Conservation (phyloP, 2,329 filamentous ascomycete genomes). For the Alternaria sp. region DNA sequence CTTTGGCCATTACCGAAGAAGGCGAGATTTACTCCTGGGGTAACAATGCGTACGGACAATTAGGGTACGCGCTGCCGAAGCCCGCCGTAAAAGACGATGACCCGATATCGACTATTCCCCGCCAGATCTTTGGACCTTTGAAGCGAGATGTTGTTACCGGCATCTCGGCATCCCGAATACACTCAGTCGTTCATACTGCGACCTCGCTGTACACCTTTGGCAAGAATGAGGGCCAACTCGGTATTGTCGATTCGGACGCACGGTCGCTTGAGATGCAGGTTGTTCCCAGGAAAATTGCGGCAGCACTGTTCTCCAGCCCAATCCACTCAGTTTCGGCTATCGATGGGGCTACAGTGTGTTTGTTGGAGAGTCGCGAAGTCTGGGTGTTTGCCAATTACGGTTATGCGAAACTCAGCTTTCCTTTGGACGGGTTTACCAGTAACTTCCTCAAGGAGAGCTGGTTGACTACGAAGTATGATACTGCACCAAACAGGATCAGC, state of each 20-base stretch:
- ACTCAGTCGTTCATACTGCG: conserved; percentile 86
- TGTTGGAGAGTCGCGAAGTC: conserved; percentile 86
- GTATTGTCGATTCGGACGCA: conserved; percentile 92
- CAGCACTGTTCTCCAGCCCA: conserved; percentile 74
- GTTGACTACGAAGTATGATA: conserved; percentile 69
- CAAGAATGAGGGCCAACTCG: conserved; percentile 92
- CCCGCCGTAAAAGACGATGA: conserved; percentile 76
- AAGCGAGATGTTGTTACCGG: conserved; percentile 85
- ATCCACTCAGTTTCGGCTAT: conserved; percentile 87
- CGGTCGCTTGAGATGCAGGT: conserved; percentile 85
- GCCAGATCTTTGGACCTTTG: conserved; percentile 88
- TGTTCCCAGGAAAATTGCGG: conserved; percentile 84
- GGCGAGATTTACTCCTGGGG: conserved; percentile 98
- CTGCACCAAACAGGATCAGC: conserved; percentile 70
- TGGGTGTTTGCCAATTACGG: conserved; percentile 96
- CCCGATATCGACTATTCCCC: conserved; percentile 78
- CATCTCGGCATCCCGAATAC: conserved; percentile 84
- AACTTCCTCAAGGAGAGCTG: conserved; percentile 71
- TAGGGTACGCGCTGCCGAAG: conserved; percentile 80
- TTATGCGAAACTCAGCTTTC: conserved; percentile 88
- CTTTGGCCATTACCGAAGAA: conserved; percentile 79
- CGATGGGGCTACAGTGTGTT: conserved; percentile 83
- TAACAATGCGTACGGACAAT: conserved; percentile 80
- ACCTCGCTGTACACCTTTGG: conserved; percentile 90
- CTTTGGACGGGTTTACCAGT: conserved; percentile 74